Evolutionary conservation across 805 yeast species (phyloP).

Genomic region (Saccharomycopsis vini): DNA sequence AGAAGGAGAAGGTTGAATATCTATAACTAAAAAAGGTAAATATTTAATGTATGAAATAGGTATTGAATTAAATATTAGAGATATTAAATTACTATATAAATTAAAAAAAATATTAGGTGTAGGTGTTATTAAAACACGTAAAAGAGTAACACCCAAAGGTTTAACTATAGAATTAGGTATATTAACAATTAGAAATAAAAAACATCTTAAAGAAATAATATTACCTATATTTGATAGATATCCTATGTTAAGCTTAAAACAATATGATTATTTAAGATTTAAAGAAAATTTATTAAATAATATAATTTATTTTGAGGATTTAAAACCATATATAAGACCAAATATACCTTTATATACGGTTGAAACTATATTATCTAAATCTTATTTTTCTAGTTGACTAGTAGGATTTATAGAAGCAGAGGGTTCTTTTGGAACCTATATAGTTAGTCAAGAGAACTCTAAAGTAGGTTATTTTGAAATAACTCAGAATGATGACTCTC

Average conservation of each 20-base stretch:
- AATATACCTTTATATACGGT: slow-evolving; percentile 10
- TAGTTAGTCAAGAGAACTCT: slow-evolving; percentile 1
- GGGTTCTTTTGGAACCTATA: slow-evolving; percentile 14
- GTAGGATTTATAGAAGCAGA: slow-evolving; percentile 8
- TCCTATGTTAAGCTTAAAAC: slow-evolving; percentile 4
- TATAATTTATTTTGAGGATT: slow-evolving; percentile 11
- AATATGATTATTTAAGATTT: slow-evolving; percentile 15
- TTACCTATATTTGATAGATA: slow-evolving; percentile 4
- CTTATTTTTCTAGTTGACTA: slow-evolving; percentile 11
- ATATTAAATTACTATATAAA: slow-evolving; percentile 3
- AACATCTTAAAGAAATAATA: slow-evolving; percentile 5
- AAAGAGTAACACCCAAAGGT: slow-evolving; percentile 4
- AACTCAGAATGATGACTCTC: slow-evolving; percentile 8
- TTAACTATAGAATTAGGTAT: slow-evolving; percentile 2
- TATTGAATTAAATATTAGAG: slow-evolving; percentile 5
- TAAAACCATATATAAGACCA: slow-evolving; percentile 6
- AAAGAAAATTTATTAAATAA: slow-evolving; percentile 13
- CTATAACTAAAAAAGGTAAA: slow-evolving; percentile 5
- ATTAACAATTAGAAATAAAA: slow-evolving; percentile 8
- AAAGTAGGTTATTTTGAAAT: slow-evolving; percentile 4
- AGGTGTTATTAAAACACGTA: no score
- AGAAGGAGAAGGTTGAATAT: slow-evolving; percentile 10
- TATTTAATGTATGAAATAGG: slow-evolving; percentile 3
- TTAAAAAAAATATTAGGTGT: not conserved
- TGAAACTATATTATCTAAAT: slow-evolving; percentile 3